Evolutionary conservation across 805 yeast genomes (phyloP), one percentile per base, ranked within the genome.

Genomic region (Wickerhamomyces strasburgensis): DNA sequence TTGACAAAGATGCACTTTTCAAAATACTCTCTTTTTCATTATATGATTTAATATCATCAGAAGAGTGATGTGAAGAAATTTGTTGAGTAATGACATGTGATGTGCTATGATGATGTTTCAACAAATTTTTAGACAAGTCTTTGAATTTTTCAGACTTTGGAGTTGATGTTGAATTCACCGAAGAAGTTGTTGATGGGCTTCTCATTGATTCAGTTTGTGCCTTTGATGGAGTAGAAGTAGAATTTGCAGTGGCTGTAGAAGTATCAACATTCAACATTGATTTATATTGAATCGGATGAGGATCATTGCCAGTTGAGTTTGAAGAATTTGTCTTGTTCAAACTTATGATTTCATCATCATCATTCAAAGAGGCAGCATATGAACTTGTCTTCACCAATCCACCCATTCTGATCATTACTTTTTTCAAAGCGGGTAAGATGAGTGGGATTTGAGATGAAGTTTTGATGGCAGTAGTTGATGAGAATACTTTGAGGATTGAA

Each of bases 401-500:
- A 4, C 48, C 35, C 34, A 53, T 45, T 35, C 52, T 47, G 4
- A 47, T 29, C 50, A 55, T 46, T 1, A 46, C 45, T 6, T 45
- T 43, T 46, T 61, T 62, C 28, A 67, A 49, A 26, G 60, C 50
- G 6, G 56, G 56, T 1, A 63, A 50, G 5, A 38, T 26, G 5
- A 65, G 52, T 16, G 58, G 41, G n/a, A 35, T 40, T 14, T 53
- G 50, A 23, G 53, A 49, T 4, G 54, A 34, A n/a, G 34, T 42
- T 14, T 47, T 48, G 25, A 57, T 46, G 14, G 54, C 46, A 3
- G 62, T 62, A 27, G 56, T 47, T 16, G 54, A 44, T 27, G 62
- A 58, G 27, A 59, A 61, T 5, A 58, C 44, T 44, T 57, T 58
- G 32, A 65, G 51, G 18, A 66, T 63, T 28, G 67, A 68, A 3